Conservation (phyloP, 139 green algal genomes). For the Tetradesmus lagerheimii region DNA sequence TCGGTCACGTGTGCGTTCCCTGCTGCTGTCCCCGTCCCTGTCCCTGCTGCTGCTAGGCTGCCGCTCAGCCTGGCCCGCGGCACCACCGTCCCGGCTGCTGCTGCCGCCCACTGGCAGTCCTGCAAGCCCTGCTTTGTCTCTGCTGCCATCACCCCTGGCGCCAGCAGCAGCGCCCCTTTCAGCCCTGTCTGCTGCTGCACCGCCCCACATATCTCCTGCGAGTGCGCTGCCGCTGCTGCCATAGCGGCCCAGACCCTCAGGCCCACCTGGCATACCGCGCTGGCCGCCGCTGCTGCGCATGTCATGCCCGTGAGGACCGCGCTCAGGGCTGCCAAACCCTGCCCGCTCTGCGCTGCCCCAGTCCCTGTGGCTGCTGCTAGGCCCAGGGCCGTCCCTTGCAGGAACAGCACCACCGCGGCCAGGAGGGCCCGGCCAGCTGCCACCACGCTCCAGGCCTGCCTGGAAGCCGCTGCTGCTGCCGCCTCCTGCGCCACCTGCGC, state of each 20-base stretch:
- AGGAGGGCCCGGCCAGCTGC: neutral
- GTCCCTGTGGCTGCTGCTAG: neutral
- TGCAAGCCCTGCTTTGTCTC: neutral
- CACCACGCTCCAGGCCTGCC: neutral
- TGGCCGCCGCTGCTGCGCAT: neutral
- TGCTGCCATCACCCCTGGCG: neutral
- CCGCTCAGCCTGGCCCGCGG: neutral
- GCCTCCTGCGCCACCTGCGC: neutral
- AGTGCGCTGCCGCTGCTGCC: neutral
- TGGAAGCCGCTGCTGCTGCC: neutral
- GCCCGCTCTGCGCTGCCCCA: neutral
- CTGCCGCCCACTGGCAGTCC: neutral
- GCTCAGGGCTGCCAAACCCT: constrained; percentile 23
- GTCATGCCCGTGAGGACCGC: neutral
- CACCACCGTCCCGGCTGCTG: neutral
- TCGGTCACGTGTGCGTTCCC: neutral
- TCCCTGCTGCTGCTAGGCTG: constrained; percentile 4
- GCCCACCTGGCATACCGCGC: neutral
- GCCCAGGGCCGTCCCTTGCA: neutral
- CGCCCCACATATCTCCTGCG: neutral
- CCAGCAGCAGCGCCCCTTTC: neutral
- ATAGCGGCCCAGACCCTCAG: neutral
- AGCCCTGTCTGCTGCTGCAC: neutral
- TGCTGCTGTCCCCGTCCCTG: neutral
- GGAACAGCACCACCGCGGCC: neutral